phyloP scores from a whole-genome alignment of 768 basidiomycete genomes.

The Trichaptum fuscoviolaceum region DNA sequence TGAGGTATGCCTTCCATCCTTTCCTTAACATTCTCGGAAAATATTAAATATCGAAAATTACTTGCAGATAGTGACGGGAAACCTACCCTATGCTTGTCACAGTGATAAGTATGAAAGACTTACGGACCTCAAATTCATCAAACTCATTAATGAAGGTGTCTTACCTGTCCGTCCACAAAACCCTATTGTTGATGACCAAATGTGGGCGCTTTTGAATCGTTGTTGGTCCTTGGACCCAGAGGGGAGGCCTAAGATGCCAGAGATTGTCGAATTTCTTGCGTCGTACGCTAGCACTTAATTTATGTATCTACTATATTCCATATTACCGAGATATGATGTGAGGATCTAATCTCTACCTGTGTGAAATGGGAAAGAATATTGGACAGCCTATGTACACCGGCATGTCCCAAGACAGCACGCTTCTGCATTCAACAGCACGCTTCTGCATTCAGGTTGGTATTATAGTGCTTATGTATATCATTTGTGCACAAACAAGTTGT shows the following conservation, averaged over 20 bases:
- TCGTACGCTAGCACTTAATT: not conserved
- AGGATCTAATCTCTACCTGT: too few relatives aligned
- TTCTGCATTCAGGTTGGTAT: too few relatives aligned
- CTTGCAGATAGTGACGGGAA: slow-evolving; percentile 1
- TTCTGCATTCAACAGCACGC: too few relatives aligned
- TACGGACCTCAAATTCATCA: not conserved
- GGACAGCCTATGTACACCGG: too few relatives aligned
- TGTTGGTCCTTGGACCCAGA: not conserved
- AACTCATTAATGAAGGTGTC: not conserved
- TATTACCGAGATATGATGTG: too few relatives aligned
- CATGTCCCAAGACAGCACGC: too few relatives aligned
- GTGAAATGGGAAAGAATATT: too few relatives aligned
- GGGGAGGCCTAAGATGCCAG: not conserved
- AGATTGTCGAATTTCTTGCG: not conserved
- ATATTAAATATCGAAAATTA: not conserved
- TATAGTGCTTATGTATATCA: too few relatives aligned
- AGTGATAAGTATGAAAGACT: not conserved
- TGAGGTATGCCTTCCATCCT: not conserved
- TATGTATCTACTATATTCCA: too few relatives aligned
- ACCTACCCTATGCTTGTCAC: not conserved
- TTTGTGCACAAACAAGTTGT: too few relatives aligned
- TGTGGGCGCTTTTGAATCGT: slow-evolving; percentile 1
- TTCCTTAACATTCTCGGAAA: not conserved
- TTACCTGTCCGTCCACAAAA: not conserved
- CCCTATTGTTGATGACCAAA: slow-evolving; percentile 1